Evolutionary conservation across 345 rosid species (phyloP).

Genomic region (Anacardium occidentale): DNA sequence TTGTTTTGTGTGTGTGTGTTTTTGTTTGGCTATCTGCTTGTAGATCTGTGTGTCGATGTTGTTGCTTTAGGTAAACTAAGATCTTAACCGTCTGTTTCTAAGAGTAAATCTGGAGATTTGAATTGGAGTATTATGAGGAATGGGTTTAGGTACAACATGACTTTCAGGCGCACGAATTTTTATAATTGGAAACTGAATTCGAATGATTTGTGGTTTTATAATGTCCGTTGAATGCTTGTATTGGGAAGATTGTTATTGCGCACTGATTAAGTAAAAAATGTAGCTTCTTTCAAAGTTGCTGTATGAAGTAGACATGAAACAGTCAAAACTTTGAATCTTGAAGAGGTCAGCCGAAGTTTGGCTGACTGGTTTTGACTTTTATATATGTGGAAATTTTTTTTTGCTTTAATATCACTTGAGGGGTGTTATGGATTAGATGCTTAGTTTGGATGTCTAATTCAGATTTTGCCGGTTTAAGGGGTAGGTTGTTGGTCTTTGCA

Average conservation of each 20-base stretch:
- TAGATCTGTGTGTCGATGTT: constrained; percentile 37
- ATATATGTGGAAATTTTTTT: too few relatives aligned
- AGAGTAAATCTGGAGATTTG: constrained; percentile 2
- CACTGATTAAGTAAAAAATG: constrained; percentile 7
- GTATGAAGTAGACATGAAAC: constrained; percentile 12
- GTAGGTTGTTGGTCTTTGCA: neutral
- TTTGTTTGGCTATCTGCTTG: constrained; percentile 6
- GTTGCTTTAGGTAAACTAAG: constrained; percentile 19
- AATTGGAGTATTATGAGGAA: neutral
- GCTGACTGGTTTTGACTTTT: constrained; percentile 6
- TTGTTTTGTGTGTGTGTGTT: neutral
- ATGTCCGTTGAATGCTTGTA: neutral
- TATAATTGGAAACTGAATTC: constrained; percentile 6
- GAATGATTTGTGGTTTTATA: constrained; percentile 6
- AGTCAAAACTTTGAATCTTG: constrained; percentile 9
- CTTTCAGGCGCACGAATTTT: constrained; percentile 1
- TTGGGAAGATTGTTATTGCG: neutral
- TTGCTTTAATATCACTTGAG: neutral
- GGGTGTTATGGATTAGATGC: neutral
- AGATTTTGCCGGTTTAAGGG: neutral
- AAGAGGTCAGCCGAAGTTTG: constrained; percentile 10
- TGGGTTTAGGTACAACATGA: neutral
- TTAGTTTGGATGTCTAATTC: neutral
- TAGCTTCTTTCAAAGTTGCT: constrained; percentile 10
- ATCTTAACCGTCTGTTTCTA: constrained; percentile 22